Base-by-base conservation (phyloP, 139 green algal genomes). In the Chlorella ohadii region DNA sequence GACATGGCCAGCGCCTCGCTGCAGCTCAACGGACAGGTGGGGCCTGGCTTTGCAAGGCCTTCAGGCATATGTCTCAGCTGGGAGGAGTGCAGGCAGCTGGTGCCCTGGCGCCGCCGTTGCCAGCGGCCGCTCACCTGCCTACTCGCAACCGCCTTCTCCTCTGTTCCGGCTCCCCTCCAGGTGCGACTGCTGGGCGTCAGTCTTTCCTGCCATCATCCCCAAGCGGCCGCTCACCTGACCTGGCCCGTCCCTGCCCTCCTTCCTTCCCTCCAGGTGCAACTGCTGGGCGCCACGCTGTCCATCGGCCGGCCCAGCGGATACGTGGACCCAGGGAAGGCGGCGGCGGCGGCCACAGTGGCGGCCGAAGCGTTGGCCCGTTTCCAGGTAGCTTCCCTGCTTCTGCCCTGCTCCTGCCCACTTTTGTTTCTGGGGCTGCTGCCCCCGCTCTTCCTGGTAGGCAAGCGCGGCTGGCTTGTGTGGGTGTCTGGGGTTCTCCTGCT, bases 291-390 rank as follows among this genome's bases (percentile, higher is more conserved):
- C 51, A 89, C 89, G 55, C 94, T 98, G 41, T 94, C 89, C 56
- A 94, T 97, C 16, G 94, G 92, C 3, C 87, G 95, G 28, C 95
- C 95, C 57, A 91, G 86, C 23, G 93, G 92, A 44, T 98, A 98
- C 87, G 93, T 98, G 44, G 95, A 98, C 88, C 95, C 94, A 11
- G 82, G 36, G 44, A 92, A 92, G 71, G 94, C 92, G 34, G 85
- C 90, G 55, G 75, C 67, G 27, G 92, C 92, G 23, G 89, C 91
- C 7, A 65, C 85, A 33, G 79, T 84, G 27, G 92, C 89, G 28
- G 86, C 89, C 28, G 88, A 90, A 39, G 89, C 92, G 41, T 84
- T 95, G 59, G 82, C 79, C 3, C 74, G 70, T 12, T 95, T 95
- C 81, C 83, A 93, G 87, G 89, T 87, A 66, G 38, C 55, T 59